Evolutionary conservation across 2,329 filamentous ascomycete species (phyloP).

Genomic region (Lasiodiplodia gonubiensis): DNA sequence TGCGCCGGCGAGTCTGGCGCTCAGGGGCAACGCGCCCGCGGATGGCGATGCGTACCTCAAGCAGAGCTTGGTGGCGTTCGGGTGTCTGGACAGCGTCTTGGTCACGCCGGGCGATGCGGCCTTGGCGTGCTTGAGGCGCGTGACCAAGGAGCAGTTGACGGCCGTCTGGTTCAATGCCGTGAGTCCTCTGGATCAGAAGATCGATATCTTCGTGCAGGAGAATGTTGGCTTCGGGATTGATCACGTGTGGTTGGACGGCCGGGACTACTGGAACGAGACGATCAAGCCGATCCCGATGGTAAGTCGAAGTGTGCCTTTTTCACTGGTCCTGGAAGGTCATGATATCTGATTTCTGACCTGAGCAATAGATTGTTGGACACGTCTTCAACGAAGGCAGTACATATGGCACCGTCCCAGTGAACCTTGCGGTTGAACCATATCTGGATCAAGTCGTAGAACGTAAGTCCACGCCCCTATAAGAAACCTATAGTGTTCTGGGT

Average conservation of each 20-base stretch:
- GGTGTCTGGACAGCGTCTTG: neutral
- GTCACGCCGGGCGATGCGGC: neutral
- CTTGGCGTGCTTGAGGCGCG: neutral
- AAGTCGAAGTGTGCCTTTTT: neutral
- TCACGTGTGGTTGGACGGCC: neutral
- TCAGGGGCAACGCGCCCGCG: conserved; percentile 40
- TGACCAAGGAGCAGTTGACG: conserved; percentile 35
- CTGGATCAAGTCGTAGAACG: no score
- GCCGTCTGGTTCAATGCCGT: neutral
- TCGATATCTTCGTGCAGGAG: neutral
- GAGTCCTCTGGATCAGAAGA: neutral
- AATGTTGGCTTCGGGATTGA: conserved; percentile 4
- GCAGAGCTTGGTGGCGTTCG: conserved; percentile 38
- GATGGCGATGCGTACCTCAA: conserved; percentile 29
- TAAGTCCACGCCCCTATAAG: neutral
- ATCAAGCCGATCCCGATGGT: conserved; percentile 11
- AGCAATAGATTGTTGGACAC: no score
- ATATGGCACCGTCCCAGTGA: no score
- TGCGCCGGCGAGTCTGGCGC: conserved; percentile 39
- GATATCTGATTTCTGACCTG: neutral
- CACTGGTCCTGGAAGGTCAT: no score
- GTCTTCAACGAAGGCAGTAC: no score
- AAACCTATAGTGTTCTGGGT: neutral
- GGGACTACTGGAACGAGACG: conserved; percentile 5
- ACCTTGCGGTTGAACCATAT: no score